phyloP scores from a whole-genome alignment of 2,329 filamentous ascomycete genomes.

The Cytospora leucostoma region DNA sequence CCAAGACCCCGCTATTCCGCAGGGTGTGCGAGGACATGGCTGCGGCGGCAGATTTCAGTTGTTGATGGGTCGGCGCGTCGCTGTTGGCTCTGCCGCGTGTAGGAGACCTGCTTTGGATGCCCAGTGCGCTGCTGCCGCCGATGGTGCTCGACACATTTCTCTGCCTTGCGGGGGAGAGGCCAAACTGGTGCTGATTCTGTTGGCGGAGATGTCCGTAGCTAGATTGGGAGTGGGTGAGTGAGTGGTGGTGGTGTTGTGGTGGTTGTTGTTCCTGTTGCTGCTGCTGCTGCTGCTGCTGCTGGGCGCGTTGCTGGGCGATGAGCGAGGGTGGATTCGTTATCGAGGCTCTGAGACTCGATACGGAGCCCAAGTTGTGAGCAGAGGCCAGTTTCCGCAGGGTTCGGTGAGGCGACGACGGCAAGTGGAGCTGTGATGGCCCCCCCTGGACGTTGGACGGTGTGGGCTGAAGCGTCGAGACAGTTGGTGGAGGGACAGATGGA shows the following conservation, averaged over 20 bases:
- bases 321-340: slow-evolving; percentile 54
- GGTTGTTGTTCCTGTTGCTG: slow-evolving; percentile 47
- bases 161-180: slow-evolving; percentile 38
- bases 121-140: slow-evolving; percentile 8
- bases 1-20: slow-evolving; percentile 34
- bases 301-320: slow-evolving; percentile 63
- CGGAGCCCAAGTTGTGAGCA: slow-evolving; percentile 65
- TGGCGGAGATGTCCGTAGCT: slow-evolving; percentile 21
- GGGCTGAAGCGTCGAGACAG: slow-evolving; percentile 21
- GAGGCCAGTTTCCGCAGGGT: slow-evolving; percentile 74
- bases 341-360: slow-evolving; percentile 41
- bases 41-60: slow-evolving; percentile 29
- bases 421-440: slow-evolving; percentile 46
- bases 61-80: slow-evolving; percentile 54
- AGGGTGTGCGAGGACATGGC: slow-evolving; percentile 28
- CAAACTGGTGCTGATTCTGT: slow-evolving; percentile 33
- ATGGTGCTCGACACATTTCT: slow-evolving; percentile 37
- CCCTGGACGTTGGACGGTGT: slow-evolving; percentile 20
- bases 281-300: slow-evolving; percentile 49
- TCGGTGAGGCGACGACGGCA: slow-evolving; percentile 65
- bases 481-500: slow-evolving; percentile 10
- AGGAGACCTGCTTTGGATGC: slow-evolving; percentile 44
- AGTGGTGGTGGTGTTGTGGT: slow-evolving; percentile 37
- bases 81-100: slow-evolving; percentile 71
- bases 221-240: slow-evolving; percentile 28